Evolutionary conservation across 441 rosid genomes (phyloP), one percentile per base, ranked within the genome.

Genomic region (Omphalea diandra): DNA sequence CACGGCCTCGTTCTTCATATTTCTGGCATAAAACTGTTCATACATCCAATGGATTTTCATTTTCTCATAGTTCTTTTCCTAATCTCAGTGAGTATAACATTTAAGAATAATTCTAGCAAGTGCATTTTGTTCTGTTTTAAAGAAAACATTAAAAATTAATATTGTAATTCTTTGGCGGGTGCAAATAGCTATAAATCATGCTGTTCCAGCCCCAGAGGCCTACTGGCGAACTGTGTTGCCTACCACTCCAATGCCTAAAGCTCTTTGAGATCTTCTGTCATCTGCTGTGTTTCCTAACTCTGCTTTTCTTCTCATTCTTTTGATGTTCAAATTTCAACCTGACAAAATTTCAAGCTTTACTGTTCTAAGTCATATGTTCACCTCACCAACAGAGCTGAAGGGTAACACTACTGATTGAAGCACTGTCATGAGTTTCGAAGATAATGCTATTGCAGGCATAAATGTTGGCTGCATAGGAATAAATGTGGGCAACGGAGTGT

Each of bases 221-320:
- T 70, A 70, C 32, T 70, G 73, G 73, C 33, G 52, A 9, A 49
- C 59, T 15, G 6, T 24, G 53, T 27, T 61, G 73, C 73, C 73
- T 24, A 32, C 17, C 47, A 61, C 61, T 17, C 52, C 56, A 1
- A 70, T 62, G 73, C 73, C 73, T 36, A 27, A 61, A 6, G 27
- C 53, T 62, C 67, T 70, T 17, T 40, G 29, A 5, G 32, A 61
- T 46, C 67, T 61, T 49, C 38, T 70, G 31, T 53, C 67, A 1
- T n/a, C 52, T 5, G 73, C 67, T 70, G 24, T 24, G 26, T 17
- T 36, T 69, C 55, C 12, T 11, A 50, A 40, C 55, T 5, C 22
- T 24, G 3, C 24, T 20, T 3, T 14, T 2, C 26, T 3, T 59
- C 15, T n/a, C 3, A 50, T 15, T 14, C 27, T 53, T 24, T 7